Conservation (phyloP, 1,284 basidiomycete species). For the Cryptococcus sp. region DNA sequence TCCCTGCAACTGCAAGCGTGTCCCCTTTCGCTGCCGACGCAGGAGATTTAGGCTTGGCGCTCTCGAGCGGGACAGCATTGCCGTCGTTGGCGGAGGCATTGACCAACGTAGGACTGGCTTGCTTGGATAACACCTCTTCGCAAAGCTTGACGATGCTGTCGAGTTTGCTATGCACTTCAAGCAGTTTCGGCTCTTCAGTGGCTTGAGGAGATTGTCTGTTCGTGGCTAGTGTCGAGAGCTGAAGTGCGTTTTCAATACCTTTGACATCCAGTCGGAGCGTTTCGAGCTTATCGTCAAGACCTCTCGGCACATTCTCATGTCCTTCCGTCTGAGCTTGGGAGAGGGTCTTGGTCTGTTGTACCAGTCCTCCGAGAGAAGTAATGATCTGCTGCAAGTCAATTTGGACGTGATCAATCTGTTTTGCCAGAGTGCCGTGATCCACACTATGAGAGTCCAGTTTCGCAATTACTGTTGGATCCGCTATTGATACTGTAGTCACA, state of each 20-base stretch:
- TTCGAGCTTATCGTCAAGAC: conserved; percentile 26
- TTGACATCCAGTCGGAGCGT: conserved; percentile 32
- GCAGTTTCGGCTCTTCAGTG: conserved; percentile 5
- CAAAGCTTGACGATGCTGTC: conserved; percentile 42
- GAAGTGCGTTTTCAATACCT: conserved; percentile 34
- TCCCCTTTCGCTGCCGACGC: background rate
- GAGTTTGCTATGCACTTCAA: conserved; percentile 40
- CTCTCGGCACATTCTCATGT: conserved; percentile 7
- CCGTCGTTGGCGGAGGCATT: background rate
- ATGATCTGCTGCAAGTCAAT: conserved; percentile 28
- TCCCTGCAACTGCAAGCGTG: conserved; percentile 5
- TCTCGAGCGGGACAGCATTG: background rate
- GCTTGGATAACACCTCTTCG: conserved; percentile 32
- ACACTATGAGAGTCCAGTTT: conserved; percentile 31
- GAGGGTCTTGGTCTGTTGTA: conserved; percentile 10
- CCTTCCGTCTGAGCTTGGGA: background rate
- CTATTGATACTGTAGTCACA: conserved; percentile 6
- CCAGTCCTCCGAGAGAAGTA: conserved; percentile 17
- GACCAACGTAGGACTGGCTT: background rate
- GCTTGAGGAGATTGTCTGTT: conserved; percentile 6
- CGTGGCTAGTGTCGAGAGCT: conserved; percentile 27
- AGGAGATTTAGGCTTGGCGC: background rate
- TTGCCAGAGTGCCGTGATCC: conserved; percentile 26
- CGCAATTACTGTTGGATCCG: conserved; percentile 27
- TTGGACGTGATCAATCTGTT: conserved; percentile 32